A percentile compares a stretch with the other conserved stretches of the same genome.
Conservation (phyloP, 306 rosid species). For the Sphenostylis stenocarpa region DNA sequence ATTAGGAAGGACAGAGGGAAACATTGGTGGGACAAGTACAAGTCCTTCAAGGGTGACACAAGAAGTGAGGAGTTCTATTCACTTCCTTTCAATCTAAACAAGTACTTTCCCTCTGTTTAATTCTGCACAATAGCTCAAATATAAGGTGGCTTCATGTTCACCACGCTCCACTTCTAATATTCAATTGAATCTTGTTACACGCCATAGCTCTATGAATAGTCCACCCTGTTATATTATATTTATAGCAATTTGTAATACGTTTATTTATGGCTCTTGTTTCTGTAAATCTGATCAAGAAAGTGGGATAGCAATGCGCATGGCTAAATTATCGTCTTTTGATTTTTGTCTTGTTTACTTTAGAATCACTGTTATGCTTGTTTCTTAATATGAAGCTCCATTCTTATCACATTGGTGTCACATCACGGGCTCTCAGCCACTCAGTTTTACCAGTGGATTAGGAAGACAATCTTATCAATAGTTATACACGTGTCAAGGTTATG, state of each 20-base stretch:
- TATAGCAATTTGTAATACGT: constrained; percentile 44
- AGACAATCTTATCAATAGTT: neutral
- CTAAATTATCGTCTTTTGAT: constrained; percentile 23
- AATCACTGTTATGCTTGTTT: neutral
- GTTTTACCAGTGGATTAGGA: neutral
- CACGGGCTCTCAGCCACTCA: neutral
- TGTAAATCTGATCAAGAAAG: constrained; percentile 57
- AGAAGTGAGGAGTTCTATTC: constrained; percentile 95
- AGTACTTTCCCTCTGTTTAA: constrained; percentile 93
- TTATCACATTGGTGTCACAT: neutral
- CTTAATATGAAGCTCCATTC: neutral
- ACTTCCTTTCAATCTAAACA: constrained; percentile 92
- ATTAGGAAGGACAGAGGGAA: constrained; percentile 89
- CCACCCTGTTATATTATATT: constrained; percentile 29
- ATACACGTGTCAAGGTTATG: neutral
- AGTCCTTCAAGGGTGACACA: constrained; percentile 70
- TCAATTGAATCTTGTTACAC: constrained; percentile 34
- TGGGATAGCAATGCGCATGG: constrained; percentile 44
- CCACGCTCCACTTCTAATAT: constrained; percentile 27
- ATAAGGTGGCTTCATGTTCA: constrained; percentile 37
- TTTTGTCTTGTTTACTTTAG: neutral
- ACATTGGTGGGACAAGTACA: constrained; percentile 97
- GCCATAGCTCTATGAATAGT: constrained; percentile 43
- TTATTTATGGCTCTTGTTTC: constrained; percentile 44
- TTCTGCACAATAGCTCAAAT: neutral